Evolutionary conservation across 2,329 filamentous ascomycete genomes (phyloP).

Genomic region (Scleromitrula shiraiana): DNA sequence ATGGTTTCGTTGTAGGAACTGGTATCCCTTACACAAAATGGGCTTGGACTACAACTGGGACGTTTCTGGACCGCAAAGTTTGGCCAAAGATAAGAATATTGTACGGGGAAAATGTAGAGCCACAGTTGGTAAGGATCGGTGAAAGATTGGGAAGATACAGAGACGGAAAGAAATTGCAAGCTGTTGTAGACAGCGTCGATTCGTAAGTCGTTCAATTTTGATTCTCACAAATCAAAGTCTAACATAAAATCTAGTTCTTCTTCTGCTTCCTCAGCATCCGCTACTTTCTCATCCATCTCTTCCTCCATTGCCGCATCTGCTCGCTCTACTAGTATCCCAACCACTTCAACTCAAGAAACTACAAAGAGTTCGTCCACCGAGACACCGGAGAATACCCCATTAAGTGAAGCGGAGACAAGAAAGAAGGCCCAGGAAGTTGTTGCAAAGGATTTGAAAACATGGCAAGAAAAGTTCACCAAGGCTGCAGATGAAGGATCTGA

Average conservation of each 20-base stretch:
- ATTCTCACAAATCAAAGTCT: conserved; percentile 11
- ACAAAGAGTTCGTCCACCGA: conserved; percentile 23
- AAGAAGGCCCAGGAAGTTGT: conserved; percentile 59
- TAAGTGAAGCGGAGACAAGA: conserved; percentile 43
- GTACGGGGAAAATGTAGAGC: conserved; percentile 89
- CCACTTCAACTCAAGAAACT: conserved; percentile 7
- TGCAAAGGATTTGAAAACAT: conserved; percentile 67
- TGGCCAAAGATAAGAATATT: conserved; percentile 75
- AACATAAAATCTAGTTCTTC: conserved; percentile 20
- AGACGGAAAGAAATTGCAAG: conserved; percentile 53
- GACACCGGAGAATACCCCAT: conserved; percentile 25
- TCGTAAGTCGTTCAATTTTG: conserved; percentile 28
- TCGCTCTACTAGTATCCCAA: conserved; percentile 16
- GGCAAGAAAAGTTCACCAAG: conserved; percentile 82
- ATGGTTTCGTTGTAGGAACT: conserved; percentile 59
- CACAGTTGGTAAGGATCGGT: conserved; percentile 85
- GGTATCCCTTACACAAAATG: conserved; percentile 65
- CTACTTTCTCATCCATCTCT: conserved; percentile 23
- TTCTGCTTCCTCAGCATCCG: conserved; percentile 25
- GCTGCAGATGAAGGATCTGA: conserved; percentile 79
- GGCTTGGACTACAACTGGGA: conserved; percentile 59
- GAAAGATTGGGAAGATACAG: conserved; percentile 74
- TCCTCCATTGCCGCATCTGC: conserved; percentile 22
- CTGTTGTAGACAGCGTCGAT: conserved; percentile 47
- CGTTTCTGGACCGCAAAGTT: conserved; percentile 67